Base-by-base conservation (phyloP, 352 stramenopile genomes). In the Elongisporangium undulatum region DNA sequence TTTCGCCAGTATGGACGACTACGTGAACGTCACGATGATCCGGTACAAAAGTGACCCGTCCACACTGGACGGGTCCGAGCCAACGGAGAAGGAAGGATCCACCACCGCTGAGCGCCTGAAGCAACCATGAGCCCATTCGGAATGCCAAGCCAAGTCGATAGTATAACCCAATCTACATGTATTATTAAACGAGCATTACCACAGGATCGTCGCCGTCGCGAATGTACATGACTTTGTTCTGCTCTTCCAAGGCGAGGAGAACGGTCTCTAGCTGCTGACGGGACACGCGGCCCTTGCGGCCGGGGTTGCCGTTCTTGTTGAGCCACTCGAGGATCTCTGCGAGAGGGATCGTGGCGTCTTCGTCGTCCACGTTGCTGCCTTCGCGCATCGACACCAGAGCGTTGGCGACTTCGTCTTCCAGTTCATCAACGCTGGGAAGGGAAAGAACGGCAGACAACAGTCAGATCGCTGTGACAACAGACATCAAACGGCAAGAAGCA, bases 221-320 rank as follows among this genome's bases (percentile, higher is more conserved):
- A 55, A 95, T 79, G 68, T 90, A 96, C 87, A 96, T 96, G 72
- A 96, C 67, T 71, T 93, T 93, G 77, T 96, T 96, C 71, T 94
- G 71, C 62, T 91, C 74, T 56, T 96, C 87, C 53, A 94, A 73
- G 58, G 83, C 74, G 55, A 84, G 61, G 57, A 94, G 66, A 53
- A 93, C 77, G 53, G 76, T 71, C 58, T 90, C 79, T 57, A 95
- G 68, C 60, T 91, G 78, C n/a, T 56, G 60, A 39, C 67, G 70
- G 20, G 71, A 72, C 29, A 92, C 71, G 6, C 45, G 55, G 20
- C 69, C 67, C 53, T 58, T 51, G 51, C 61, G 67, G 2, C 63
- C 68, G 34, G 34, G 34, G 12, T 45, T 8, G 29, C 68, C 70
- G 53, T 68, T 68, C 20, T 59, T 53, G 55, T 95, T 95, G 55